Base-by-base conservation (phyloP, 768 basidiomycete genomes). In the Rhizopogon sp. region DNA sequence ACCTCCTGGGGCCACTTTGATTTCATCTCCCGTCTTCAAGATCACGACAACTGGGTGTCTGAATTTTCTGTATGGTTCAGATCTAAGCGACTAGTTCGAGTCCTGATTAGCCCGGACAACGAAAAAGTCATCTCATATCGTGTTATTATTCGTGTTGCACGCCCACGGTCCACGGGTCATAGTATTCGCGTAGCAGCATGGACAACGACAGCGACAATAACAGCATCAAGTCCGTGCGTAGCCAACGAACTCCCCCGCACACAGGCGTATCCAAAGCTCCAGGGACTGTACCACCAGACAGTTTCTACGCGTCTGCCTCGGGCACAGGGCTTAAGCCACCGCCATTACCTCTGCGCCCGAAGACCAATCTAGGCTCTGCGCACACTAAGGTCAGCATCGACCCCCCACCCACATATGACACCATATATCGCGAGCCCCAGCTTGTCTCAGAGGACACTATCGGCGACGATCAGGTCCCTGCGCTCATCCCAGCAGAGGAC, bases 361-460 rank as follows among this genome's bases (percentile, higher is more conserved):
- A 65, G 51, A 37, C 14, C 22, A 62, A 58, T 56, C 41, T 64
- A 17, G 76, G 76, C 16, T 74, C 76, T 1, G 51, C 72, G 13
- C 63, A 72, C 50, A 76, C 76, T 43, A 64, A 66, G 49, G 70
- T 73, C 58, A 57, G 58, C 11, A 37, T 62, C 25, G 70, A 68
- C 40, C 54, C 67, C 8, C 70, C 69, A 6, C 69, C 69, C 28
- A 54, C 39, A 2, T 72, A 72, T 35, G 50, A 43, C 53, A 66
- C 54, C 41, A 58, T 61, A 17, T 83, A 75, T 65, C 78, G 81
- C 28, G 82, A 85, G 64, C 81, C 83, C 0, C 81, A 84, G 62
- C 71, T 81, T 10, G 74, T 84, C 2, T 62, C 67, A 29, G 81
- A 79, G 39, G 72, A 72, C n/a, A 63, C 68, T 41, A 63, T 72